Evolutionary conservation across 768 basidiomycete species (phyloP).

Genomic region (Mycena capillaripes): DNA sequence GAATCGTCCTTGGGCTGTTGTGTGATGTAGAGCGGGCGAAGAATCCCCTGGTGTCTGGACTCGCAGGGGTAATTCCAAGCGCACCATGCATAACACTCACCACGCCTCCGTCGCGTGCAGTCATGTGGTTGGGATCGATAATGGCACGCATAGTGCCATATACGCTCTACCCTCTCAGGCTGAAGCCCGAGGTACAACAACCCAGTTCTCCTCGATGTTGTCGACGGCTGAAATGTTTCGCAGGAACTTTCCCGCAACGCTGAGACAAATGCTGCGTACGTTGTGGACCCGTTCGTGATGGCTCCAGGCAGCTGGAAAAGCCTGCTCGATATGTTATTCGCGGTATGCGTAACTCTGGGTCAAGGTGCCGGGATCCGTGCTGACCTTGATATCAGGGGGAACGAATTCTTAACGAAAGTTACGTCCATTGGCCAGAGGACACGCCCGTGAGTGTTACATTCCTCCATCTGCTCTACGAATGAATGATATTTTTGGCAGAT

Average conservation of each 20-base stretch:
- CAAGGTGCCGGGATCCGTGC: neutral
- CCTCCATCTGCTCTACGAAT: no score
- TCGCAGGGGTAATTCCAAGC: conserved; percentile 60
- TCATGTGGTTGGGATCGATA: conserved; percentile 46
- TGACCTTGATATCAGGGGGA: conserved; percentile 53
- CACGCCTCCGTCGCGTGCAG: conserved; percentile 49
- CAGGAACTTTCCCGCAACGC: neutral
- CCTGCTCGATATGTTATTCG: conserved; percentile 54
- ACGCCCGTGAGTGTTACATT: conserved; percentile 54
- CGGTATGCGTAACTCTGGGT: conserved; percentile 42
- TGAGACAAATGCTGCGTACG: conserved; percentile 48
- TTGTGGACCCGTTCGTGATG: conserved; percentile 55
- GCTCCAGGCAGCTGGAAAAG: conserved; percentile 52
- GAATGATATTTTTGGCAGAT: conserved; percentile 44
- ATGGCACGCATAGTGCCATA: neutral
- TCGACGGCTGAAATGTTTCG: neutral
- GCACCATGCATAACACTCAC: conserved; percentile 60
- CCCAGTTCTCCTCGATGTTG: no score
- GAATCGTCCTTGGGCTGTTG: conserved; percentile 52
- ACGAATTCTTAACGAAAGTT: conserved; percentile 49
- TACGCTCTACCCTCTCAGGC: conserved; percentile 5
- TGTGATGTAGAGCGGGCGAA: conserved; percentile 46
- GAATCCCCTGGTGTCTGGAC: conserved; percentile 43
- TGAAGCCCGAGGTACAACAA: conserved; percentile 16
- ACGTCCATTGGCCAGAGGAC: conserved; percentile 57